These are phyloP conservation scores for Raphidocelis subcapitata DNA, from an alignment of 139 green algal genomes.

Conservation along the genomic window DNA sequence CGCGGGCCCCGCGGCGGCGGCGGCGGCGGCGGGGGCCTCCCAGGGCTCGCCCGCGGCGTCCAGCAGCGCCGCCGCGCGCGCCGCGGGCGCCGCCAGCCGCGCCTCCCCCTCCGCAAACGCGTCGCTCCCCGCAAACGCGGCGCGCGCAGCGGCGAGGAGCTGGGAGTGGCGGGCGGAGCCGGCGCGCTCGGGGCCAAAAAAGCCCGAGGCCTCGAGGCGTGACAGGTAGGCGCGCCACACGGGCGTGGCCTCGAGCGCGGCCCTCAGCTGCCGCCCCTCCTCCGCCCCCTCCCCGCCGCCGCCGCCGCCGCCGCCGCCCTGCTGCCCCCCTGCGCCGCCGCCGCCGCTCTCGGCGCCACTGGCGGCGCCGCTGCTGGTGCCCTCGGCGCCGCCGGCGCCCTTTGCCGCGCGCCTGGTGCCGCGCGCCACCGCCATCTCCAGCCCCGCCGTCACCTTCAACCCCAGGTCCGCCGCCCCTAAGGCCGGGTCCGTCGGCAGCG, in stretches of 20 bases:
- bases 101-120: slow-evolving; percentile 36
- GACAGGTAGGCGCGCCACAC: slow-evolving; percentile 41
- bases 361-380: background rate
- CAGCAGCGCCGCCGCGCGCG: slow-evolving; percentile 31
- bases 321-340: slow-evolving; percentile 1
- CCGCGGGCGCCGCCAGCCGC: slow-evolving; percentile 38
- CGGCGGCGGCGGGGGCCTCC: slow-evolving; percentile 2
- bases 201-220: slow-evolving; percentile 39
- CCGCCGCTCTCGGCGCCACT: background rate
- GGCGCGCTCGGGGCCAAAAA: slow-evolving; percentile 40
- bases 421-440: slow-evolving; percentile 62
- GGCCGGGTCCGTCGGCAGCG: slow-evolving; percentile 11
- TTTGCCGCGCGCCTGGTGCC: too few relatives aligned
- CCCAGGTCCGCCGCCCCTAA: background rate
- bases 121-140: background rate
- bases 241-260: slow-evolving; percentile 25
- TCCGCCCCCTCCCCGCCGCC: too few relatives aligned
- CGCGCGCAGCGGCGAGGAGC: slow-evolving; percentile 34
- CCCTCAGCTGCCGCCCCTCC: too few relatives aligned
- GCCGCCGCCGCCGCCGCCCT: background rate
- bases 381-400: background rate
- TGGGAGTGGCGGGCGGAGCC: slow-evolving; percentile 45
- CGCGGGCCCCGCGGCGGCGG: background rate
- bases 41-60: slow-evolving; percentile 43
- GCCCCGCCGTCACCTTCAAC: slow-evolving; percentile 49